Evolutionary conservation across 2,329 filamentous ascomycete genomes (phyloP).

Genomic region (Coniochaeta sp.): DNA sequence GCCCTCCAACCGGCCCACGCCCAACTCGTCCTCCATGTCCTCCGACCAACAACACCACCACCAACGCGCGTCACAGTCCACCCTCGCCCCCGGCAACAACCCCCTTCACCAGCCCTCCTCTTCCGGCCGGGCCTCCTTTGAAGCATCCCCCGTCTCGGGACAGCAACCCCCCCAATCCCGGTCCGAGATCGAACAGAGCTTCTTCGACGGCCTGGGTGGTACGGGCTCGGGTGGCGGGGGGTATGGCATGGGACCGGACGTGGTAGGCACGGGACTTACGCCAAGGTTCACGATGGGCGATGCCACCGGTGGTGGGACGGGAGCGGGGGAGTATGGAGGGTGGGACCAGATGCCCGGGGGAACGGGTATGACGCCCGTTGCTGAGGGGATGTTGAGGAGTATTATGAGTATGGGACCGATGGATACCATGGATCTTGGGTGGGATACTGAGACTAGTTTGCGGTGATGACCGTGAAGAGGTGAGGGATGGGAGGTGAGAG

Average conservation of each 20-base stretch:
- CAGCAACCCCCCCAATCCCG: too few species aligned
- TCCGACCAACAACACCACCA: slow-evolving; percentile 30
- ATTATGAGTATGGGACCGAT: slow-evolving; percentile 53
- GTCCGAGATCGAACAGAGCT: too few species aligned
- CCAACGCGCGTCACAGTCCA: slow-evolving; percentile 4
- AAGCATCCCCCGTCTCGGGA: slow-evolving; percentile 43
- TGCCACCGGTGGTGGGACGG: slow-evolving; percentile 3
- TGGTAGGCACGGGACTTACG: slow-evolving; percentile 22
- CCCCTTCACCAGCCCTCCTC: slow-evolving; percentile 14
- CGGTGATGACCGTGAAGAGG: not conserved
- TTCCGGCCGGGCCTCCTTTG: slow-evolving; percentile 40
- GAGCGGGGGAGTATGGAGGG: not conserved
- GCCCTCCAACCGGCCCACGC: slow-evolving; percentile 48
- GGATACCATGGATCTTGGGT: slow-evolving; percentile 50
- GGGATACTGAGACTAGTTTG: slow-evolving; percentile 9
- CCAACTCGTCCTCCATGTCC: slow-evolving; percentile 48
- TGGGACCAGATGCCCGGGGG: slow-evolving; percentile 16
- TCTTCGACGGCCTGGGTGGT: slow-evolving; percentile 31
- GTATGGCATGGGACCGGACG: slow-evolving; percentile 26
- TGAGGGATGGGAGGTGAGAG: not conserved
- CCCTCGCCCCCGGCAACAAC: not conserved
- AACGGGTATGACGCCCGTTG: slow-evolving; percentile 44
- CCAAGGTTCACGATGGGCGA: slow-evolving; percentile 23
- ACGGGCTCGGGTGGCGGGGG: slow-evolving; percentile 14
- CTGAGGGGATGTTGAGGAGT: slow-evolving; percentile 49